A percentile compares a stretch with the other conserved stretches of the same genome.
These are phyloP conservation scores for Leavenworthia alabamica DNA, from an alignment of 345 rosid genomes.

Conservation along the genomic window DNA sequence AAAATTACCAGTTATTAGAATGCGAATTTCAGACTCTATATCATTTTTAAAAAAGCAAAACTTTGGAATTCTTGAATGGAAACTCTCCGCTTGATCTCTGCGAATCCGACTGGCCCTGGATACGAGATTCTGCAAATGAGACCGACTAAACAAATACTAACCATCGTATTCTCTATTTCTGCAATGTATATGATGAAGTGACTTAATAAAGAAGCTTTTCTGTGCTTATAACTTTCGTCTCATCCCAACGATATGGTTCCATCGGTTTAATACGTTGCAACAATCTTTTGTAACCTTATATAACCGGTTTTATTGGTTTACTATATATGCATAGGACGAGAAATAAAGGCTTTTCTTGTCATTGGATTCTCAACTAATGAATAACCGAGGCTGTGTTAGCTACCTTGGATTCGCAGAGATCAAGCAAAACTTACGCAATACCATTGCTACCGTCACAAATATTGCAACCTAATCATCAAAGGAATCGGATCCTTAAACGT, in stretches of 20 bases:
- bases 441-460: no score
- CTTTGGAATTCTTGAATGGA: no score
- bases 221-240: neutral
- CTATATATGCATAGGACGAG: neutral
- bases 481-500: no score
- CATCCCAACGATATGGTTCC: slow-evolving; percentile 1
- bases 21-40: no score
- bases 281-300: slow-evolving; percentile 9
- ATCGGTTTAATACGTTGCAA: no score
- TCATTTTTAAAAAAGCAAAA: no score
- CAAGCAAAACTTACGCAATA: no score
- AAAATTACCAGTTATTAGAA: no score
- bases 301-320: slow-evolving; percentile 18
- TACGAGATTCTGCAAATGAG: slow-evolving; percentile 28
- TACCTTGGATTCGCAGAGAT: no score
- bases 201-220: slow-evolving; percentile 21
- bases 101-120: slow-evolving; percentile 65
- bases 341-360: slow-evolving; percentile 2
- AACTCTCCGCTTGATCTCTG: slow-evolving; percentile 57
- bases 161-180: slow-evolving; percentile 22
- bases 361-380: slow-evolving; percentile 8
- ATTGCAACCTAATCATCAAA: no score
- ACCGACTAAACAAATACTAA: slow-evolving; percentile 28
- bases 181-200: slow-evolving; percentile 42
- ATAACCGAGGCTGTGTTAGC: no score